Conservation (phyloP, 495 filamentous ascomycete genomes). For the Amphirosellinia nigrospora region DNA sequence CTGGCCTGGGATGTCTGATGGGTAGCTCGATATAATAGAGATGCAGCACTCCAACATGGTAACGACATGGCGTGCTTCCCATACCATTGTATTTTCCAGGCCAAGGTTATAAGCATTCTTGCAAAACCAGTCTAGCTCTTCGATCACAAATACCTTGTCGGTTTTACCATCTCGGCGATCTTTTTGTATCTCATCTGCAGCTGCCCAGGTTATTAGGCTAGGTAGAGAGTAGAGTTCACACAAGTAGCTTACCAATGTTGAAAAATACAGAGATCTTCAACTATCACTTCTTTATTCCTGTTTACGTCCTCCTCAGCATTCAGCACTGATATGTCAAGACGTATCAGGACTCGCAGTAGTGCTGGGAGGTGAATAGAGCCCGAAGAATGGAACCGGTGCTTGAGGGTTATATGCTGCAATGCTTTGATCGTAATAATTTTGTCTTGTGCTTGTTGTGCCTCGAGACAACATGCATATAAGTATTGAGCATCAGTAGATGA, state of each 20-base stretch:
- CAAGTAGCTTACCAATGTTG: slow-evolving; percentile 60
- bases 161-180: slow-evolving; percentile 38
- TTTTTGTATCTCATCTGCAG: slow-evolving; percentile 55
- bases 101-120: slow-evolving; percentile 78
- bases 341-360: slow-evolving; percentile 67
- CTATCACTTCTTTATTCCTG: slow-evolving; percentile 30
- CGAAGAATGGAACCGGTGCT: slow-evolving; percentile 55
- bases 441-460: slow-evolving; percentile 71
- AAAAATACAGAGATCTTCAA: slow-evolving; percentile 68
- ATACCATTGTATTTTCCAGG: slow-evolving; percentile 61
- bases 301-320: slow-evolving; percentile 42
- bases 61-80: slow-evolving; percentile 58
- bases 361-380: slow-evolving; percentile 69
- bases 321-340: slow-evolving; percentile 63
- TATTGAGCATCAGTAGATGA: slow-evolving; percentile 58
- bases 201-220: slow-evolving; percentile 31
- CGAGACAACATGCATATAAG: slow-evolving; percentile 77
- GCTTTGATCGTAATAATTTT: slow-evolving; percentile 61
- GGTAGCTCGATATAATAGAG: slow-evolving; percentile 66
- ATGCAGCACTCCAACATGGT: slow-evolving; percentile 66
- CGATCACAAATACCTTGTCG: slow-evolving; percentile 55
- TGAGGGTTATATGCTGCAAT: slow-evolving; percentile 61
- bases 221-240: not conserved
- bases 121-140: slow-evolving; percentile 82
- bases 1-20: slow-evolving; percentile 52